phyloP scores from a whole-genome alignment of 2,329 filamentous ascomycete species.

The Talaromyces sp. region DNA sequence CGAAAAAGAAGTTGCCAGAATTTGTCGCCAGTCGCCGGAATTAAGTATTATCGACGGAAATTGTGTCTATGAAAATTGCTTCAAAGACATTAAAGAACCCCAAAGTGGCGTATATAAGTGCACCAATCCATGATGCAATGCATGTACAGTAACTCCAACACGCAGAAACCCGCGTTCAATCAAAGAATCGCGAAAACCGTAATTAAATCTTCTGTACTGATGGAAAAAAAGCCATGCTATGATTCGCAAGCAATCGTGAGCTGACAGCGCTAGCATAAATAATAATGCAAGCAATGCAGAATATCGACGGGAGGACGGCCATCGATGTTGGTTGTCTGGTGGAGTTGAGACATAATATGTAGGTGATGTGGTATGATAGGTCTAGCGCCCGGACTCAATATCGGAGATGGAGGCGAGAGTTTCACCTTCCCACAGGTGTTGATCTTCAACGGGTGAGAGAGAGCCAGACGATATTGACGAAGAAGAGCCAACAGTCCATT shows the following conservation, averaged over 20 bases:
- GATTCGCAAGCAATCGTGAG: conserved; percentile 12
- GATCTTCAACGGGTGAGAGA: conserved; percentile 61
- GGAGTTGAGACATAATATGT: conserved; percentile 13
- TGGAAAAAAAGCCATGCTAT: conserved; percentile 32
- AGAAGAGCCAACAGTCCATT: conserved; percentile 85
- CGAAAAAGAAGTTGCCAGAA: conserved; percentile 17
- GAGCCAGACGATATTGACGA: conserved; percentile 68
- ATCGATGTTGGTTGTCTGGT: conserved; percentile 18
- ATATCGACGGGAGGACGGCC: conserved; percentile 20
- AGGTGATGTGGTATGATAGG: conserved; percentile 18
- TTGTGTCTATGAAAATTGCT: conserved; percentile 19
- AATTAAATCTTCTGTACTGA: conserved; percentile 33
- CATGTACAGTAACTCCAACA: conserved; percentile 35
- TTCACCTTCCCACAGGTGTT: conserved; percentile 46
- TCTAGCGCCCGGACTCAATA: conserved; percentile 39
- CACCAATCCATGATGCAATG: conserved; percentile 27
- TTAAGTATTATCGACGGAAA: conserved; percentile 42
- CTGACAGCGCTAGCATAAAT: conserved; percentile 21
- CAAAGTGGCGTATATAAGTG: conserved; percentile 19
- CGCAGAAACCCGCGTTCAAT: conserved; percentile 21
- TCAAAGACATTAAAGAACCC: conserved; percentile 15
- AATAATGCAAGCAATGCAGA: conserved; percentile 16
- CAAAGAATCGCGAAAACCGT: conserved; percentile 19
- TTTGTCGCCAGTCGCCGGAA: conserved; percentile 29
- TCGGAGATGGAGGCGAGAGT: conserved; percentile 38